These are phyloP conservation scores for Neurospora sp. DNA, from an alignment of 495 filamentous ascomycete species.

Conservation along the genomic window DNA sequence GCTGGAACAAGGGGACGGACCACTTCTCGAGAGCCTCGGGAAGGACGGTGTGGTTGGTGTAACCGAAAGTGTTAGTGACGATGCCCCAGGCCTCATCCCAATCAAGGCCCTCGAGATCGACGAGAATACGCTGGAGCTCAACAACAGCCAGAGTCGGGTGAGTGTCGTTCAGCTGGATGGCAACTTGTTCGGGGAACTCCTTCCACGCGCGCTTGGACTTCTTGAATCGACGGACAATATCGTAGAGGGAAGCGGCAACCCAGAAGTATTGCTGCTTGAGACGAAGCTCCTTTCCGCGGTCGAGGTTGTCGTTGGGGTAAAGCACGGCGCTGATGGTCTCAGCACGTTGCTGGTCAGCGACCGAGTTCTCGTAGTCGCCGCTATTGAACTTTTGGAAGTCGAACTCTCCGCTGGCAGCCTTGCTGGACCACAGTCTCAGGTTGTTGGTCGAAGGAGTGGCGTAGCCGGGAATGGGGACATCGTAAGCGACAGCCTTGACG, in stretches of 20 bases:
- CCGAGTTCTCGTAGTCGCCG: conserved; percentile 94
- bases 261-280: conserved; percentile 99
- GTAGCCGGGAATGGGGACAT: conserved; percentile 90
- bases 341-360: conserved; percentile 87
- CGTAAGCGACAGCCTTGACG: conserved; percentile 87
- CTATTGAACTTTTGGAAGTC: conserved; percentile 99
- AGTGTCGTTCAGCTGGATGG: conserved; percentile 96
- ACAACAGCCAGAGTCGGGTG: conserved; percentile 95
- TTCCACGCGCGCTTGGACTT: conserved; percentile 86
- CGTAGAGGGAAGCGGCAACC: conserved; percentile 91
- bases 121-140: conserved; percentile 82
- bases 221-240: conserved; percentile 96
- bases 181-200: conserved; percentile 88
- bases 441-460: conserved; percentile 90
- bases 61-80: conserved; percentile 63
- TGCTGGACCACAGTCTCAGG: conserved; percentile 90
- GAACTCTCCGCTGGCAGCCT: conserved; percentile 93
- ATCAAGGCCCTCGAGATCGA: conserved; percentile 80
- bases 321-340: conserved; percentile 97
- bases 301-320: conserved; percentile 96
- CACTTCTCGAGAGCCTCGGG: conserved; percentile 97
- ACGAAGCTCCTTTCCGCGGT: conserved; percentile 91
- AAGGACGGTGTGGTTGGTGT: conserved; percentile 97
- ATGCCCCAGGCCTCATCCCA: conserved; percentile 94
- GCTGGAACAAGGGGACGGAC: conserved; percentile 87